Base-by-base conservation (phyloP, 2,329 filamentous ascomycete genomes). In the Cryphonectria radicalis region DNA sequence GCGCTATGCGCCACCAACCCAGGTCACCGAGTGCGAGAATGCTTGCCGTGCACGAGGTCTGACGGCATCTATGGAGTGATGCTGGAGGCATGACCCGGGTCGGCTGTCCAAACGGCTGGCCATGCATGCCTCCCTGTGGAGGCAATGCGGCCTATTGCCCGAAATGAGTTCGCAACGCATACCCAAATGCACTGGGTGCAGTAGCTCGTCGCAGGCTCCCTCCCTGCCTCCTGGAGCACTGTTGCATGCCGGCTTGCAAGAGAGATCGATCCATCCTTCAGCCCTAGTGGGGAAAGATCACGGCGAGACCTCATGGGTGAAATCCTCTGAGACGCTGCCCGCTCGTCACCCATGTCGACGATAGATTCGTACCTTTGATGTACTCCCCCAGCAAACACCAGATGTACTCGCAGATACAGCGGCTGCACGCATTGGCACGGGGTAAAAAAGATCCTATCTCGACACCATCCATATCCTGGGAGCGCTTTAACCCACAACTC, bases 211-310 rank as follows among this genome's bases (percentile, higher is more conserved):
- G 55, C 55, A 11, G 25, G 13, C 32, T 14, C 35, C 11, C 53
- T 43, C 42, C 62, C 28, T 46, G 25, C 40, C 25, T 62, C 40
- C 17, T 53, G 37, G 37, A 67, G 32, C 37, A 37, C 28, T 67
- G 42, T 37, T 67, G 57, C 55, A 68, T 55, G 57, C 66, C 50
- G 42, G 59, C 42, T 42, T 63, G 25, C 42, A 63, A 55, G 17
- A 53, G 28, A 63, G 66, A 68, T 68, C 57, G 59, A 63, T 63
- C 43, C 66, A 68, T 68, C 42, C 66, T 68, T 68, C 66, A 68
- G 66, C 66, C 66, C 66, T 68, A 55, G 66, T 68, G 57, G 66
- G 53, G 57, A 35, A 63, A 63, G 42, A 55, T 28, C 37, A 46
- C 46, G 66, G 66, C 57, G 32, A 53, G 25, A 63, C n/a, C 25